Conservation (phyloP, 768 basidiomycete species). For the Leccinum olivaceopallidum region DNA sequence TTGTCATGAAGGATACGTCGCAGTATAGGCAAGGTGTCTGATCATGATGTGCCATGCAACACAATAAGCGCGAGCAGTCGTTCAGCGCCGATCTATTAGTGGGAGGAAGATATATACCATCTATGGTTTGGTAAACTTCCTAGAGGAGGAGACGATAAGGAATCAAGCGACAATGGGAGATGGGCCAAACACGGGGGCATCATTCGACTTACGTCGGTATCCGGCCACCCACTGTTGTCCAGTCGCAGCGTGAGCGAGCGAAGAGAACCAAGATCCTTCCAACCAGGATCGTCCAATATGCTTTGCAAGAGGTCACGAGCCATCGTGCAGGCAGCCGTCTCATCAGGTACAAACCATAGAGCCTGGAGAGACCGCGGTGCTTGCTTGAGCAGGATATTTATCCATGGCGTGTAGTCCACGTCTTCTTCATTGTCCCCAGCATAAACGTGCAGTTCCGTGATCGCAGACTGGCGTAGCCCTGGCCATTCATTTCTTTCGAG, state of each 20-base stretch:
- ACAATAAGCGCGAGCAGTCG: not conserved
- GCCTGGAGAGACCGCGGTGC: not conserved
- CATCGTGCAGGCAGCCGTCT: not conserved
- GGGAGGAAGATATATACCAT: not conserved
- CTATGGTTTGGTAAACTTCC: not conserved
- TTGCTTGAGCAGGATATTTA: not conserved
- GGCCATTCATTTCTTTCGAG: not conserved
- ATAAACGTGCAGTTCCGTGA: not conserved
- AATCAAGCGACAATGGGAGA: too few species aligned
- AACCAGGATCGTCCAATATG: not conserved
- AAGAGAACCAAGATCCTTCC: not conserved
- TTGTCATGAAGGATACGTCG: not conserved
- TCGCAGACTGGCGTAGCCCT: not conserved
- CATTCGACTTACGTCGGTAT: not conserved
- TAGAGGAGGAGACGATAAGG: not conserved
- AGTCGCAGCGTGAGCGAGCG: not conserved
- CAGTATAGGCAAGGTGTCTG: not conserved
- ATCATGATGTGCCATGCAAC: not conserved
- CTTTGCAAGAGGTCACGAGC: not conserved
- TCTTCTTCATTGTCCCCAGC: not conserved
- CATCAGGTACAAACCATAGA: not conserved
- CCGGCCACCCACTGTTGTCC: fast-evolving
- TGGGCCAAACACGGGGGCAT: too few species aligned
- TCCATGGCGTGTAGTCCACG: not conserved
- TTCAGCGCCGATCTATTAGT: not conserved